phyloP scores from a whole-genome alignment of 176 grass and related monocot species.

The Carex parvula region DNA sequence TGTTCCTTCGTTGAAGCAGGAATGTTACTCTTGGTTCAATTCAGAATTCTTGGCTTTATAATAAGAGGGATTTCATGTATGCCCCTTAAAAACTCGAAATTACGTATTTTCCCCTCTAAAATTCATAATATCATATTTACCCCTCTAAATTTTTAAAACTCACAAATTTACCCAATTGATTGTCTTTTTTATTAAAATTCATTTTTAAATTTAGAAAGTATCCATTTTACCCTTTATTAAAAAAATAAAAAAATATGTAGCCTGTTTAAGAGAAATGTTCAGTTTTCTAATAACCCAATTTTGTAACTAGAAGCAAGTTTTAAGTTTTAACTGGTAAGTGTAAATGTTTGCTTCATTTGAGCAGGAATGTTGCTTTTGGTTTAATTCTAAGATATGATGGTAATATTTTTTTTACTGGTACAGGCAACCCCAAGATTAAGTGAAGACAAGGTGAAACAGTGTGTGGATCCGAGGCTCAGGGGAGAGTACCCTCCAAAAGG shows the following conservation, averaged over 20 bases:
- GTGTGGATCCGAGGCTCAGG: constrained; percentile 76
- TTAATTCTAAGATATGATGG: not conserved
- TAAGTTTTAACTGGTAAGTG: constrained; percentile 1
- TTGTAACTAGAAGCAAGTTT: not conserved
- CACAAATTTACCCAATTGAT: too few relatives aligned
- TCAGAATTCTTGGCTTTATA: not conserved
- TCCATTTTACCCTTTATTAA: too few relatives aligned
- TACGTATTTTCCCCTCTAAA: too few relatives aligned
- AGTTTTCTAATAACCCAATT: not conserved
- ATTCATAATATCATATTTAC: too few relatives aligned
- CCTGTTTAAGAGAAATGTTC: too few relatives aligned
- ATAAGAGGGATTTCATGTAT: too few relatives aligned
- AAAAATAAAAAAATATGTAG: too few relatives aligned
- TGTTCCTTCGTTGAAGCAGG: not conserved
- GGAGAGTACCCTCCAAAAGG: constrained; percentile 74
- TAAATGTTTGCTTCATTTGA: not conserved
- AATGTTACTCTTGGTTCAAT: not conserved
- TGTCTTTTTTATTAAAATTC: too few relatives aligned
- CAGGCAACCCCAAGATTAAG: constrained; percentile 75
- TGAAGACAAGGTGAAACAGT: constrained; percentile 81
- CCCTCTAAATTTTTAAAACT: too few relatives aligned
- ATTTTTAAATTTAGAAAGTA: too few relatives aligned
- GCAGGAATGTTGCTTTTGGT: not conserved
- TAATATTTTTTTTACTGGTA: constrained; percentile 20
- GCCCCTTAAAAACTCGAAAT: too few relatives aligned